phyloP scores from a whole-genome alignment of 768 basidiomycete genomes.

The Gymnopilus dilepis region DNA sequence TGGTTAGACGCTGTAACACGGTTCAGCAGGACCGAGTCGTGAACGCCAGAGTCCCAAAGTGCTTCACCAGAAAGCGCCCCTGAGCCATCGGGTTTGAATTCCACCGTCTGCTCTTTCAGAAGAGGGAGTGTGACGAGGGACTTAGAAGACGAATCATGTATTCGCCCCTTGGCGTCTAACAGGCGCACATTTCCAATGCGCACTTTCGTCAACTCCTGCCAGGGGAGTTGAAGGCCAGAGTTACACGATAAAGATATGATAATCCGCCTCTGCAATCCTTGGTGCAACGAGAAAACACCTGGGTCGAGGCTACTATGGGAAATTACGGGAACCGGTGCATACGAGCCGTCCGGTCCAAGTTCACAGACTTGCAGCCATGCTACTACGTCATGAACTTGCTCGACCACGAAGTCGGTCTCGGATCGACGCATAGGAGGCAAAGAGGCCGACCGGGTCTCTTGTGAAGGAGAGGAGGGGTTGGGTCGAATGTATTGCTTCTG shows the following conservation, averaged over 20 bases:
- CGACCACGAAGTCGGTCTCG: constrained; percentile 88
- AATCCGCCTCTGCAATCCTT: constrained; percentile 90
- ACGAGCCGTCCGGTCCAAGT: constrained; percentile 83
- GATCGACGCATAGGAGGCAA: constrained; percentile 87
- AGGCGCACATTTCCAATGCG: constrained; percentile 85
- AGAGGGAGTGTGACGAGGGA: constrained; percentile 75
- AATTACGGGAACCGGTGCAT: constrained; percentile 82
- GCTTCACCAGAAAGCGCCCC: constrained; percentile 70
- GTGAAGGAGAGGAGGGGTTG: constrained; percentile 37
- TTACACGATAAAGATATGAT: constrained; percentile 79
- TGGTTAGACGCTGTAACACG: constrained; percentile 80
- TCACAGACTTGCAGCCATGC: constrained; percentile 88
- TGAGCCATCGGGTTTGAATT: constrained; percentile 87
- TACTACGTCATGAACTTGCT: constrained; percentile 90
- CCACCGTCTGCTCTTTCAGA: constrained; percentile 70
- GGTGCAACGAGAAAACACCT: constrained; percentile 87
- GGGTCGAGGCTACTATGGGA: constrained; percentile 77
- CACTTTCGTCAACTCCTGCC: constrained; percentile 79
- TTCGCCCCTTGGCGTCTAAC: constrained; percentile 80
- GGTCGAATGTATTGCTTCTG: constrained; percentile 55
- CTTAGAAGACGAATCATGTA: constrained; percentile 80
- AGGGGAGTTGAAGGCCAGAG: constrained; percentile 89
- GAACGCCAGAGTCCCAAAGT: constrained; percentile 93
- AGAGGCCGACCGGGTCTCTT: constrained; percentile 46
- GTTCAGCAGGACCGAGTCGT: constrained; percentile 86